Evolutionary conservation across 345 rosid species (phyloP).

Genomic region (Eutrema japonicum): DNA sequence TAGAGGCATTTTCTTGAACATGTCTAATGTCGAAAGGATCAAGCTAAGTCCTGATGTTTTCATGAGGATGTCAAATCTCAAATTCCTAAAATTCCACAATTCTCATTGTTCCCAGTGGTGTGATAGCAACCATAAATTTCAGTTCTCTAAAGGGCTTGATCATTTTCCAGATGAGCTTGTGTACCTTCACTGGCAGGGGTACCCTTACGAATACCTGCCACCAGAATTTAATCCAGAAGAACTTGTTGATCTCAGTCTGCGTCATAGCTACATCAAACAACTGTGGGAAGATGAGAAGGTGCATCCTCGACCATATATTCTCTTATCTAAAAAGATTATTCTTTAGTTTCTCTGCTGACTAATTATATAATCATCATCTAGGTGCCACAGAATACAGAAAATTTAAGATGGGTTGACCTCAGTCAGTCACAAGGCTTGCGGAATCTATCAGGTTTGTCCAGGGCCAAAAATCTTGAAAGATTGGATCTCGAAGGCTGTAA

Average conservation of each 20-base stretch:
- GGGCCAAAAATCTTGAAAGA: conserved; percentile 38
- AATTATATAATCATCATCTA: background rate
- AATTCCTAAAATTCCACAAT: conserved; percentile 42
- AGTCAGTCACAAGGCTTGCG: conserved; percentile 28
- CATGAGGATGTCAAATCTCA: conserved; percentile 42
- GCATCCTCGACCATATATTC: background rate
- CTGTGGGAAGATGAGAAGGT: conserved; percentile 45
- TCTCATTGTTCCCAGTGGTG: conserved; percentile 32
- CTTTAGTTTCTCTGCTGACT: background rate
- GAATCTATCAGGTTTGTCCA: conserved; percentile 40
- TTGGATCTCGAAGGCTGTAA: conserved; percentile 39
- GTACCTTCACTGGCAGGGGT: conserved; percentile 46
- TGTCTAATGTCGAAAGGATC: conserved; percentile 23
- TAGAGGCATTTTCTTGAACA: conserved; percentile 44
- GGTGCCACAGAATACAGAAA: conserved; percentile 31
- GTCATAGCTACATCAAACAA: conserved; percentile 35
- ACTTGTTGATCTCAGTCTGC: conserved; percentile 34
- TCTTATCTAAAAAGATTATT: background rate
- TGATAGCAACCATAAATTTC: background rate
- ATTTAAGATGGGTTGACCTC: conserved; percentile 40
- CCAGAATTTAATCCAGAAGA: conserved; percentile 34
- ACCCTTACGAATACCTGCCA: conserved; percentile 39
- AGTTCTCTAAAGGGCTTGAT: background rate
- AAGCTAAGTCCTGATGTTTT: conserved; percentile 35
- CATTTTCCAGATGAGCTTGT: conserved; percentile 36